Evolutionary conservation across 305 asterid species (phyloP), one percentile per base, ranked within the genome.

Genomic region (Coffea humblotiana): DNA sequence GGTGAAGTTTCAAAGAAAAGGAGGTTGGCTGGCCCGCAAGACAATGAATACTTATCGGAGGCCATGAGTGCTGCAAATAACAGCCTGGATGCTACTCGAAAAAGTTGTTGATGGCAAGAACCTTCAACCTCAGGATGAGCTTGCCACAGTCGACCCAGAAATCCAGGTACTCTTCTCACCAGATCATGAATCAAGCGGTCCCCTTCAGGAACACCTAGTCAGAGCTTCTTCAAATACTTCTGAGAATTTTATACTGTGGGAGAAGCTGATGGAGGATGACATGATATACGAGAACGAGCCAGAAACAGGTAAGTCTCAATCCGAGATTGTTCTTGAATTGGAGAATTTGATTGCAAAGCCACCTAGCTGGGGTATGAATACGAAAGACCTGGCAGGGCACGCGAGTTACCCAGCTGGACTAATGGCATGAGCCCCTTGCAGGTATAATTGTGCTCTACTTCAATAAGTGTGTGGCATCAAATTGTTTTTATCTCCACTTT

Each of bases 231-330:
- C 88, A 9, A 73, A 69, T 52, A 68, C 79, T 71, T 81, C 92
- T 0, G 98, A 95, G 87, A 92, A 72, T 75, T 91, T 90, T 52
- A 89, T 92, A 8, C 74, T 91, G 85, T 94, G 99, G 99, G 99
- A 95, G 88, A 93, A 95, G 85, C 84, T 95, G 1, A 91, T 95
- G 92, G 99, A 93, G 48, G 99, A 95, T 77, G 96, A 92, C 68
- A 84, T 95, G 96, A 90, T 95, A 11, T 95, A 86, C 10, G 98
- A 89, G 76, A 92, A 82, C 2, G 89, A 79, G 3, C 71, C 72
- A 51, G 90, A 83, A 35, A 75, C 60, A 0, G 74, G 29, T 21
- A 78, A 83, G 72, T 71, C 86, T 23, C 90, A 87, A n/a, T 81
- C 88, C 63, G 95, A 89, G 45, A 83, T 92, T 8, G 88, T 89